A percentile compares a stretch with the other conserved stretches of the same genome.
phyloP scores from a whole-genome alignment of 805 yeast genomes.

The Candida insectorum region DNA sequence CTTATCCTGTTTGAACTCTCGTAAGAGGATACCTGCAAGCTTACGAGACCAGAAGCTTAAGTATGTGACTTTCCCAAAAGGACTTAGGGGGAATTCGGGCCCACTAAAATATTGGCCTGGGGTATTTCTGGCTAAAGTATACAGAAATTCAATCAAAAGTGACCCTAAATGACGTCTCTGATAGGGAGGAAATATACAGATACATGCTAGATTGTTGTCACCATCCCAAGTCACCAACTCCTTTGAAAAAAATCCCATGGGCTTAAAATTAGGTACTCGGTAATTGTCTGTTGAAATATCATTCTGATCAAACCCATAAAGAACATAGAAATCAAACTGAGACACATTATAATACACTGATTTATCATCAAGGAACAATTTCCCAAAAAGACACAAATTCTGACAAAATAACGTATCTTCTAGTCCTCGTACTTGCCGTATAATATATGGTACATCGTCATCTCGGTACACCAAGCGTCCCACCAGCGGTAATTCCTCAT shows the following conservation, averaged over 20 bases:
- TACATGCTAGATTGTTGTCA: slow-evolving; percentile 82
- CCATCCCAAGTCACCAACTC: slow-evolving; percentile 76
- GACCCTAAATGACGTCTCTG: slow-evolving; percentile 79
- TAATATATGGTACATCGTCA: slow-evolving; percentile 40
- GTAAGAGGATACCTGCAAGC: slow-evolving; percentile 19
- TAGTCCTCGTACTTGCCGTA: slow-evolving; percentile 66
- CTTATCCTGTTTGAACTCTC: slow-evolving; percentile 5
- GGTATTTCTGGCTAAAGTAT: slow-evolving; percentile 56
- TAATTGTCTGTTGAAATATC: slow-evolving; percentile 2
- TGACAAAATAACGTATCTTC: slow-evolving; percentile 71
- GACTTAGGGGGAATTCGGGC: slow-evolving; percentile 88
- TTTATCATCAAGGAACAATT: slow-evolving; percentile 84
- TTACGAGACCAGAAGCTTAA: slow-evolving; percentile 68
- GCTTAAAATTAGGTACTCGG: slow-evolving; percentile 26
- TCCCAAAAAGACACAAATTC: slow-evolving; percentile 78
- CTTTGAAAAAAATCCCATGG: slow-evolving; percentile 91
- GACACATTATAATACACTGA: slow-evolving; percentile 80
- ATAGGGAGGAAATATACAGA: slow-evolving; percentile 87
- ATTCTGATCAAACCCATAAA: slow-evolving; percentile 48
- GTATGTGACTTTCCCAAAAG: slow-evolving; percentile 74
- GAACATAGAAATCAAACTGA: slow-evolving; percentile 73
- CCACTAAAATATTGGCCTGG: slow-evolving; percentile 69
- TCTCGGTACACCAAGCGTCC: slow-evolving; percentile 73
- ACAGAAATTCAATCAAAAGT: slow-evolving; percentile 77
- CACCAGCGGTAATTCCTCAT: slow-evolving; percentile 36